Conservation (phyloP, 2,329 filamentous ascomycete genomes). For the Magnaporthales sp. region DNA sequence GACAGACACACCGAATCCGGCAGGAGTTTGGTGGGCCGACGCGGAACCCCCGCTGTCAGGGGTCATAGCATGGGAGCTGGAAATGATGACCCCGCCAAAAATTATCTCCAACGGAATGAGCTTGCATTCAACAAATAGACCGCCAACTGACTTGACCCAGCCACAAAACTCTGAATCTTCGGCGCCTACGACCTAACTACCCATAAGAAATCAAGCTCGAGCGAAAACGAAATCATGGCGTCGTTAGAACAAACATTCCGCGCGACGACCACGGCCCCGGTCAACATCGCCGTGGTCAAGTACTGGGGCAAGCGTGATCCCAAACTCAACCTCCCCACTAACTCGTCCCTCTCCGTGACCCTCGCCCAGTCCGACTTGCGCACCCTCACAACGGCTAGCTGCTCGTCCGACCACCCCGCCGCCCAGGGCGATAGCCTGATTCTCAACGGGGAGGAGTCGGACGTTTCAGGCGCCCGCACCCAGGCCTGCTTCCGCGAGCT, state of each 20-base stretch:
- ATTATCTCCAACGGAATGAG: not conserved
- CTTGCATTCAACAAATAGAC: not conserved
- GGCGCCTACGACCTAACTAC: not conserved
- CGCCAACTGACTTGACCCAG: not conserved
- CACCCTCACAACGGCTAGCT: slow-evolving; percentile 92
- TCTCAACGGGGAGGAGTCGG: slow-evolving; percentile 75
- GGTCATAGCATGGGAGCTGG: not conserved
- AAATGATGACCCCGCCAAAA: not conserved
- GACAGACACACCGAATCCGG: not conserved
- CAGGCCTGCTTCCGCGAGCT: slow-evolving; percentile 90
- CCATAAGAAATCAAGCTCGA: not conserved
- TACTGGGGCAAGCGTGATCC: slow-evolving; percentile 97
- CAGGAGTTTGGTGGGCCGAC: not conserved
- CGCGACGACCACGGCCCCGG: slow-evolving; percentile 90
- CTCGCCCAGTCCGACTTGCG: slow-evolving; percentile 89
- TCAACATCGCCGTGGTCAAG: slow-evolving; percentile 99
- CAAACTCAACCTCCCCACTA: slow-evolving; percentile 92
- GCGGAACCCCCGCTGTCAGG: not conserved
- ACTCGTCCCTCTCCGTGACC: slow-evolving; percentile 94
- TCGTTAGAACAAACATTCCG: slow-evolving; percentile 59
- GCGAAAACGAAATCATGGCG: slow-evolving; percentile 25
- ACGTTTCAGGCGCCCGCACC: slow-evolving; percentile 82
- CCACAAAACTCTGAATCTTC: not conserved
- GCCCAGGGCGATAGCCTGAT: slow-evolving; percentile 59
- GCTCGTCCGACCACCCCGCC: slow-evolving; percentile 59